Evolutionary conservation across 305 asterid genomes (phyloP).

Genomic region (Fraxinus sp.): DNA sequence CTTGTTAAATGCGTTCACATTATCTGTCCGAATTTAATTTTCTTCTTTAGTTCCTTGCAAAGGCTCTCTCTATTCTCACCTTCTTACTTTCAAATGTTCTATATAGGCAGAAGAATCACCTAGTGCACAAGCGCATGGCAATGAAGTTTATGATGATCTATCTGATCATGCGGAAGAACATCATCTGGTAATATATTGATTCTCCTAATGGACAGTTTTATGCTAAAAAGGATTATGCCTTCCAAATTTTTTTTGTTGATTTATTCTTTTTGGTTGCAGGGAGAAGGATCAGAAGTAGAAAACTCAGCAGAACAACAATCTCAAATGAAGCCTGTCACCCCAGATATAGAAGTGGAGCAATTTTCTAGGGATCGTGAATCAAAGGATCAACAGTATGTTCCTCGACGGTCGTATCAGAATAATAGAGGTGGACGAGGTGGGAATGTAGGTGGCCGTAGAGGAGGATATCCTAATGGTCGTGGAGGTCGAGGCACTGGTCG

Average conservation of each 20-base stretch:
- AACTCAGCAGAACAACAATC: constrained; percentile 34
- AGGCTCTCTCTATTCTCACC: neutral
- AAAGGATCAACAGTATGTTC: constrained; percentile 40
- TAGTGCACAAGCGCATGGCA: constrained; percentile 29
- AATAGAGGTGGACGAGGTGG: constrained; percentile 54
- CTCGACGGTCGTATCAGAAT: constrained; percentile 44
- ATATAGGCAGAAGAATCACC: constrained; percentile 60
- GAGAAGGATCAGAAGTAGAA: constrained; percentile 38
- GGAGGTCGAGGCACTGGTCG: constrained; percentile 59
- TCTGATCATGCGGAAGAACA: constrained; percentile 38
- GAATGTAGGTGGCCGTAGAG: constrained; percentile 39
- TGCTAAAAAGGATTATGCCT: neutral
- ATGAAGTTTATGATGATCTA: constrained; percentile 37
- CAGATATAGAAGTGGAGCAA: constrained; percentile 37
- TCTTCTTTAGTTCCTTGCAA: neutral
- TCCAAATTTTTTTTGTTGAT: neutral
- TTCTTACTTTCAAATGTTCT: neutral
- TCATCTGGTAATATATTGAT: constrained; percentile 42
- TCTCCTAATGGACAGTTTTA: neutral
- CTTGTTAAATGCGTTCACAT: neutral
- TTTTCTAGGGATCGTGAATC: constrained; percentile 36
- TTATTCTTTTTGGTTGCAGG: constrained; percentile 29
- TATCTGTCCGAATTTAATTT: neutral
- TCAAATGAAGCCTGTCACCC: constrained; percentile 35
- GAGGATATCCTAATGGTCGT: constrained; percentile 51